Base-by-base conservation (phyloP, 768 basidiomycete genomes). In the Boletus pseudo-olivaceus region DNA sequence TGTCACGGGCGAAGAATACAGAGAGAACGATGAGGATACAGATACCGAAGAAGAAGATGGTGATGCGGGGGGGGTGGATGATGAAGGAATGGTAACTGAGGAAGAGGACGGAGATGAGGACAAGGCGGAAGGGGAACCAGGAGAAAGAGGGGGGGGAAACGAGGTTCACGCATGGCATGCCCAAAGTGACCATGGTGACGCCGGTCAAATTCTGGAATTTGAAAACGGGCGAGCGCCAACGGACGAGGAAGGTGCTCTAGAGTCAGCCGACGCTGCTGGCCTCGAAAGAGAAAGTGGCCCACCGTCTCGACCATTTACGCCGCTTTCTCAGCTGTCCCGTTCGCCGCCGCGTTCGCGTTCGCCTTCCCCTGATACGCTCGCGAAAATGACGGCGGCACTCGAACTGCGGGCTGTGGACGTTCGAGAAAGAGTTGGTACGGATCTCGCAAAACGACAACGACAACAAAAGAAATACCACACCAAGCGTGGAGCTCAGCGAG, bases 381-480 rank as follows among this genome's bases (percentile, higher is more conserved):
- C 67, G n/a, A 73, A 76, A 49, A 73, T 75, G 64, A 73, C 73
- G 43, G 76, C 73, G 35, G 70, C 67, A 15, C 70, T 78, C n/a
- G 68, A 68, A 32, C 63, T 76, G 33, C 69, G 73, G 38, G 40
- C 34, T 5, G 47, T 27, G 3, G 78, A 78, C 15, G 73, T 93
- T 45, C 80, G 80, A 56, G 75, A 78, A 23, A 82, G 80, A 46
- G 87, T 92, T 19, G 73, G 82, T 5, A 72, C 77, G 11, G 84
- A 92, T 60, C 72, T 90, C 19, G 70, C 76, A 3, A 85, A 82
- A 63, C 84, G 82, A 4, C 77, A 81, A 19, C 80, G 80, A 54
- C 79, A 88, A 61, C 79, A 88, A 64, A 78, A 80, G 53, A 90
- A 90, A 67, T 82, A 89, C 66, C 93, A 95, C 73, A 83, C 88